Base-by-base conservation (phyloP, 352 stramenopile genomes). In the Pythium aquatile region DNA sequence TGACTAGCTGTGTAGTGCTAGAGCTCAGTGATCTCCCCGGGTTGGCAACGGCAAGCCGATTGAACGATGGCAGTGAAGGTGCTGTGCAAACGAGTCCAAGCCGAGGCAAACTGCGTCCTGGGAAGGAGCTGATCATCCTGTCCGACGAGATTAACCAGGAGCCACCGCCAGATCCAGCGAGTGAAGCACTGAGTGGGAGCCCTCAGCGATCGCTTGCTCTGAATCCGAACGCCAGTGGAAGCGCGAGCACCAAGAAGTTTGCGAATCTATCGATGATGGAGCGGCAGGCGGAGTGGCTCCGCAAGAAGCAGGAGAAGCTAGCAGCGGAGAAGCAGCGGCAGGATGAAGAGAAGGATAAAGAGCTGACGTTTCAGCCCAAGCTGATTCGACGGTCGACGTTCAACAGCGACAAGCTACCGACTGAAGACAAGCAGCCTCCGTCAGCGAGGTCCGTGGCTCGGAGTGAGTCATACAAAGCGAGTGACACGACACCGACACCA, bases 311-410 rank as follows among this genome's bases (percentile, higher is more conserved):
- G 29, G 81, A 91, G 30, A 91, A 91, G 59, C 70, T 90, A 58
- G 82, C 83, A 33, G 74, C 68, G 10, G 83, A 93, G 60, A 76
- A 80, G 24, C 72, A 76, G 32, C 77, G 85, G 0, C 84, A 92
- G 33, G 74, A 78, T 7, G 78, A 88, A 39, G 85, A 93, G 57
- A 89, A 76, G 17, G 79, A 90, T 26, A 83, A 85, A 59, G 85
- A 94, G 56, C 75, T 94, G 17, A 94, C 85, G 24, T 94, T 94
- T 64, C 83, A 89, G 55, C 85, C 85, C 14, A 93, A 94, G 55
- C 72, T 94, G 32, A 77, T 94, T 28, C 83, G 85, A 5, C 79
- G 85, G 32, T 70, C 76, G 32, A 93, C 84, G 7, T 86, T 78
- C 44, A 64, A 61, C 33, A 72, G 72, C 0, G 80, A 90, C 14